These are phyloP conservation scores for Leavenworthia alabamica DNA, from an alignment of 345 rosid species.

Conservation along the genomic window DNA sequence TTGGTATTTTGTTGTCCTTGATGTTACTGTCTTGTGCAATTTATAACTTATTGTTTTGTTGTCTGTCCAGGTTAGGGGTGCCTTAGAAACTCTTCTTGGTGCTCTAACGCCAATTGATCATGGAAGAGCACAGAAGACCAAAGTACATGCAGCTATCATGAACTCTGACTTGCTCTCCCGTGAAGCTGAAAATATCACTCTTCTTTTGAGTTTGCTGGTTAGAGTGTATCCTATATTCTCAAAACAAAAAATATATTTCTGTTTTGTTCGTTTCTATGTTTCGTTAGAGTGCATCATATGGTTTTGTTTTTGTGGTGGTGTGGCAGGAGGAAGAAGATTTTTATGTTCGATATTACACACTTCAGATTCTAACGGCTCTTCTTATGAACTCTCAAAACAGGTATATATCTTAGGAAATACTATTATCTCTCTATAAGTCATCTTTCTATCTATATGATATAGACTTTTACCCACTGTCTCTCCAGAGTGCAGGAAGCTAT, in stretches of 20 bases:
- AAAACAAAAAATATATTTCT: not conserved
- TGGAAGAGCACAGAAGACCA: constrained; percentile 62
- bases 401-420: constrained; percentile 35
- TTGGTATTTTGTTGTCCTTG: not conserved
- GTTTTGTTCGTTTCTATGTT: not conserved
- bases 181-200: constrained; percentile 90
- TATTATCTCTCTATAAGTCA: not conserved
- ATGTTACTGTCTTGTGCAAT: not conserved
- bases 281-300: not conserved
- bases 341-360: constrained; percentile 88
- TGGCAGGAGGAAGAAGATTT: constrained; percentile 94
- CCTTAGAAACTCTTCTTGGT: constrained; percentile 89
- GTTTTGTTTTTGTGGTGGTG: constrained; percentile 10
- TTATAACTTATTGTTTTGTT: not conserved
- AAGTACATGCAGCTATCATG: constrained; percentile 87
- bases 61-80: constrained; percentile 66
- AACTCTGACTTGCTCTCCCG: constrained; percentile 90
- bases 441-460: constrained; percentile 20
- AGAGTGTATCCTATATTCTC: not conserved
- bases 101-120: constrained; percentile 85
- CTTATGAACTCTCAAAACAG: constrained; percentile 84
- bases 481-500: constrained; percentile 99
- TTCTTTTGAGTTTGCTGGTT: constrained; percentile 90
- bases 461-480: constrained; percentile 37
- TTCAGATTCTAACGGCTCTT: constrained; percentile 92